phyloP scores from a whole-genome alignment of 2,329 filamentous ascomycete species.

The Stylonectria norvegica region DNA sequence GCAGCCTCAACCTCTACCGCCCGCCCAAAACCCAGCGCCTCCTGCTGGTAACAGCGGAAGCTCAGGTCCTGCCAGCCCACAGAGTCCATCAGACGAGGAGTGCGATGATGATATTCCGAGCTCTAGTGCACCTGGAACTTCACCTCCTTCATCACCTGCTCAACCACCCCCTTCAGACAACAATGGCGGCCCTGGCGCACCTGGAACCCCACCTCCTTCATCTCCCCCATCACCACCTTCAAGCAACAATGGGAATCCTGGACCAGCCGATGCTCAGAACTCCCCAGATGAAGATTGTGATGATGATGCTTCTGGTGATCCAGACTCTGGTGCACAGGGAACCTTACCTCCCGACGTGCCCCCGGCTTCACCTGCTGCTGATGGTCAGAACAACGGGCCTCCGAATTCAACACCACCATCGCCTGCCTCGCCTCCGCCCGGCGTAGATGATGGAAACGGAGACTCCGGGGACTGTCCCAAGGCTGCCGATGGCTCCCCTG shows the following conservation, averaged over 20 bases:
- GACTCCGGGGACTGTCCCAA: conserved; percentile 1
- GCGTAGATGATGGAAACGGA: too few relatives aligned
- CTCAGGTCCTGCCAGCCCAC: not conserved
- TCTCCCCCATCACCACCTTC: not conserved
- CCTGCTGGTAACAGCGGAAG: not conserved
- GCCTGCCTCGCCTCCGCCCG: too few relatives aligned
- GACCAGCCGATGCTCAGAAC: not conserved
- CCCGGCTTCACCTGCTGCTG: not conserved
- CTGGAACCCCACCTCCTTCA: too few relatives aligned
- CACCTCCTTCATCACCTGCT: too few relatives aligned
- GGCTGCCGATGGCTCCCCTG: not conserved
- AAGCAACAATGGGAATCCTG: not conserved
- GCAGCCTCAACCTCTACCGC: conserved; percentile 4
- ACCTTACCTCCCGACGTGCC: not conserved
- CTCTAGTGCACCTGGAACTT: not conserved
- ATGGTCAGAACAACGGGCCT: not conserved
- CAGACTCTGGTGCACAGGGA: not conserved
- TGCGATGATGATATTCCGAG: not conserved
- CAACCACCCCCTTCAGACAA: too few relatives aligned
- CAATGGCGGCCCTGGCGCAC: too few relatives aligned
- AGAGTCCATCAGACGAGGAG: not conserved
- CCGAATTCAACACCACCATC: too few relatives aligned
- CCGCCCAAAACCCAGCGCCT: conserved; percentile 1
- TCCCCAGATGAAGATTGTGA: conserved; percentile 8
- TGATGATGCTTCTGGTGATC: not conserved